These are phyloP conservation scores for Urochloa ruziziensis DNA, from an alignment of 176 grass and related monocot genomes.

Conservation along the genomic window DNA sequence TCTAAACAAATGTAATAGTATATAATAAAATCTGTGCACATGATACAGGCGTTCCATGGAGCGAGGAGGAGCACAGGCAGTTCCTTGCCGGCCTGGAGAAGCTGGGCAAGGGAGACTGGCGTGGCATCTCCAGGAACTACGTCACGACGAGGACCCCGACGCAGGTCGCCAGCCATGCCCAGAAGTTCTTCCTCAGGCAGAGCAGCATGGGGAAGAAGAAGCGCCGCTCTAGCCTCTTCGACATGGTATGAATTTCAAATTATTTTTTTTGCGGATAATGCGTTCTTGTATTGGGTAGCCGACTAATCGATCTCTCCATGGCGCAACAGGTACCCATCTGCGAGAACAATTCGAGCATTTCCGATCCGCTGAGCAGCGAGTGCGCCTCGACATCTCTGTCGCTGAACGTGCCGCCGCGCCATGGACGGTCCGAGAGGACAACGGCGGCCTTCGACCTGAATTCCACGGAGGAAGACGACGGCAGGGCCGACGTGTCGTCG, in stretches of 20 bases:
- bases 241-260: slow-evolving; percentile 45
- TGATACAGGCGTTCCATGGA: slow-evolving; percentile 81
- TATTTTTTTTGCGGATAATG: not conserved
- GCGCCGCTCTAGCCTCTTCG: slow-evolving; percentile 90
- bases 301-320: not conserved
- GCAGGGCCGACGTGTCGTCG: not conserved
- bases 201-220: slow-evolving; percentile 78
- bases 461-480: slow-evolving; percentile 23
- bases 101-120: slow-evolving; percentile 90
- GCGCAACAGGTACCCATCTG: slow-evolving; percentile 44
- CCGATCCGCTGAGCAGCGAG: not conserved
- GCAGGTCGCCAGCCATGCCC: slow-evolving; percentile 93
- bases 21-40: not conserved
- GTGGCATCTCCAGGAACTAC: slow-evolving; percentile 82
- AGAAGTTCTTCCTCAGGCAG: slow-evolving; percentile 94
- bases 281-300: not conserved
- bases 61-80: slow-evolving; percentile 83
- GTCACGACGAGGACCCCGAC: slow-evolving; percentile 90
- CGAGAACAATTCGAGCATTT: slow-evolving; percentile 17
- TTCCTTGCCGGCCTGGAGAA: slow-evolving; percentile 77
- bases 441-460: slow-evolving; percentile 40
- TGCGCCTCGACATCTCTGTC: slow-evolving; percentile 27
- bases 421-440: not conserved
- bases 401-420: not conserved
- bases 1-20: not conserved